phyloP scores from a whole-genome alignment of 2,329 filamentous ascomycete species.

The Didymella pinodella region DNA sequence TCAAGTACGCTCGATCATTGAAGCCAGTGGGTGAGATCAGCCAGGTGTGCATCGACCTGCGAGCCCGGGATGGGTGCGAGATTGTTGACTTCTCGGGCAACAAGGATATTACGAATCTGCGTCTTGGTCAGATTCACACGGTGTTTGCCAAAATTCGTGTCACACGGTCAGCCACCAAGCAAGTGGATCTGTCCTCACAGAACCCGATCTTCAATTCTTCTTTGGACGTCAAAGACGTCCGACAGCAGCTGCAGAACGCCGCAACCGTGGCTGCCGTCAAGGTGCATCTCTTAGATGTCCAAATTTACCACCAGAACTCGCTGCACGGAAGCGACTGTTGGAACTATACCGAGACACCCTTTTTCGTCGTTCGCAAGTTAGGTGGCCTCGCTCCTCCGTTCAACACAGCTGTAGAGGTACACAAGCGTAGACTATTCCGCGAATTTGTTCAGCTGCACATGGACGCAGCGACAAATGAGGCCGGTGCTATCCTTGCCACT shows the following conservation, averaged over 20 bases:
- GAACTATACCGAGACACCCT: conserved; percentile 37
- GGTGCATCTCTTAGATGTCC: conserved; percentile 37
- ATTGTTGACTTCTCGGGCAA: conserved; percentile 29
- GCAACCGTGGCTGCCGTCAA: conserved; percentile 29
- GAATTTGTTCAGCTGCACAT: conserved; percentile 21
- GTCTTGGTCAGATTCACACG: conserved; percentile 39
- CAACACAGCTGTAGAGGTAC: conserved; percentile 30
- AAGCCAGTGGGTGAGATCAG: conserved; percentile 34
- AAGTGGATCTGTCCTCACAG: conserved; percentile 26
- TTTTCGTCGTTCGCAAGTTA: conserved; percentile 32
- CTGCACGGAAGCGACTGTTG: conserved; percentile 31
- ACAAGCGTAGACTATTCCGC: conserved; percentile 36
- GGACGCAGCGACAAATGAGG: conserved; percentile 19
- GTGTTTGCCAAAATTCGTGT: conserved; percentile 36
- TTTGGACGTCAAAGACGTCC: conserved; percentile 30
- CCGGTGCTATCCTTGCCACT: conserved; percentile 14
- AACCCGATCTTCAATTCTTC: conserved; percentile 37
- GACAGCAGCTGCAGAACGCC: conserved; percentile 34
- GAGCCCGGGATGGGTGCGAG: conserved; percentile 36
- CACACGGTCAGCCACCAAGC: conserved; percentile 23
- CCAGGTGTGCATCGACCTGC: conserved; percentile 34
- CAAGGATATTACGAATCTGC: conserved; percentile 29
- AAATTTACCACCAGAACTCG: conserved; percentile 33
- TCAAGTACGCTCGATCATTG: conserved; percentile 37
- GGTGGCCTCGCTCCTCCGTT: conserved; percentile 33